Conservation (phyloP, 192 early-diverging fungal genomes). For the Chytriomyces hyalinus region DNA sequence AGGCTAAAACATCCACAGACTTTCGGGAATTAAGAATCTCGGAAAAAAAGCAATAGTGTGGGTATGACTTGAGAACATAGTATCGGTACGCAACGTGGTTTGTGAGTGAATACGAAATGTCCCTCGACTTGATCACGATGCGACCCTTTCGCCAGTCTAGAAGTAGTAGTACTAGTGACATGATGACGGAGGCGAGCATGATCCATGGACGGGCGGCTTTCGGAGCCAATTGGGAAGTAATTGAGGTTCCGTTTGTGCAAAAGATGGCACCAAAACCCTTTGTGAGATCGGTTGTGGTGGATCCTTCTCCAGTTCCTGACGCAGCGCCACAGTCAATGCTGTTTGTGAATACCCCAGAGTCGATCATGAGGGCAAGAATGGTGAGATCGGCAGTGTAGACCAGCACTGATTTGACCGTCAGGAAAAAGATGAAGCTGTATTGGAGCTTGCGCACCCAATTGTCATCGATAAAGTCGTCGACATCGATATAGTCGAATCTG, state of each 20-base stretch:
- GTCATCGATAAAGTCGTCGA: slow-evolving; percentile 69
- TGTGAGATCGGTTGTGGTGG: slow-evolving; percentile 4
- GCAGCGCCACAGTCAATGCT: background rate
- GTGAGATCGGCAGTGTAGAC: slow-evolving; percentile 84
- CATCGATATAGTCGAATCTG: slow-evolving; percentile 87
- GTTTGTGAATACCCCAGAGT: slow-evolving; percentile 15
- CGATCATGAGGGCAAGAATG: slow-evolving; percentile 69
- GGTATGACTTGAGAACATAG: slow-evolving; percentile 74
- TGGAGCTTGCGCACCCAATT: slow-evolving; percentile 49
- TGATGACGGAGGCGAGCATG: slow-evolving; percentile 66
- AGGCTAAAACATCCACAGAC: slow-evolving; percentile 71
- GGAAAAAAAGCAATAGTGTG: slow-evolving; percentile 82
- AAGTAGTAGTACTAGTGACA: slow-evolving; percentile 71
- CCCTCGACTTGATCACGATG: slow-evolving; percentile 65
- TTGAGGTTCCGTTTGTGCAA: background rate
- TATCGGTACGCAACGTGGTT: slow-evolving; percentile 75
- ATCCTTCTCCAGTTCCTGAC: background rate
- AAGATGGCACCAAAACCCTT: slow-evolving; percentile 15
- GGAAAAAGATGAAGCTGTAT: slow-evolving; percentile 66
- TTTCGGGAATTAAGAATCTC: slow-evolving; percentile 72
- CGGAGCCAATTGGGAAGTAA: slow-evolving; percentile 16
- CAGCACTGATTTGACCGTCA: slow-evolving; percentile 72
- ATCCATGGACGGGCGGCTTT: slow-evolving; percentile 41
- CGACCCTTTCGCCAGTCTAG: slow-evolving; percentile 73
- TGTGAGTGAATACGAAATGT: slow-evolving; percentile 81